Conservation (phyloP, 139 green algal species). For the Asterochloris sp. region DNA sequence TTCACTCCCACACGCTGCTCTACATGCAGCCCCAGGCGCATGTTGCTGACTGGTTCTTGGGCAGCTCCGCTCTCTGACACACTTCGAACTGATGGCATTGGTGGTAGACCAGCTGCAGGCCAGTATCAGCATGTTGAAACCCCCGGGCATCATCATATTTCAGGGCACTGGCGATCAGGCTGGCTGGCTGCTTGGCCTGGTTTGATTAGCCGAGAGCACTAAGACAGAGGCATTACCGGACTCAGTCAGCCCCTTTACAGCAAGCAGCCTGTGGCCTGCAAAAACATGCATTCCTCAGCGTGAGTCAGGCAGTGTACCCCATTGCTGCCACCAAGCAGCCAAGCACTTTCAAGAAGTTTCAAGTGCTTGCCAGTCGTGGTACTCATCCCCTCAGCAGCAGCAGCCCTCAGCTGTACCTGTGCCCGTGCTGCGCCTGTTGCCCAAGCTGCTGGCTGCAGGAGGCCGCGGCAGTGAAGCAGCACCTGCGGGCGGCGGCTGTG, state of each 20-base stretch:
- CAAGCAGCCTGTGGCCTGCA: not conserved
- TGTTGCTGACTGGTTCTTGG: not conserved
- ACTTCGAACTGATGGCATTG: no score
- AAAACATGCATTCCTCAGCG: not conserved
- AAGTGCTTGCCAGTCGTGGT: not conserved
- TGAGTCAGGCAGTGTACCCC: not conserved
- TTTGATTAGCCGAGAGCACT: not conserved
- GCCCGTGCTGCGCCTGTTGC: no score
- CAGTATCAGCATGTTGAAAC: no score
- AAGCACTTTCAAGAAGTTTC: not conserved
- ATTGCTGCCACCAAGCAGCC: not conserved
- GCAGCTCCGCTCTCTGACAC: not conserved
- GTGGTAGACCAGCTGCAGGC: no score
- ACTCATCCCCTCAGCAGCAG: no score
- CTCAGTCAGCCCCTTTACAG: not conserved
- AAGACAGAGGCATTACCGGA: not conserved
- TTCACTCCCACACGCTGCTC: conserved; percentile 50
- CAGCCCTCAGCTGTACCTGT: no score
- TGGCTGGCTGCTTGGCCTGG: not conserved
- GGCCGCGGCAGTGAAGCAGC: no score
- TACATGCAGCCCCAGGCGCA: conserved; percentile 54
- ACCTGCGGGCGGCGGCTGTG: no score
- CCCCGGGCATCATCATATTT: not conserved
- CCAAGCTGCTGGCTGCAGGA: no score
- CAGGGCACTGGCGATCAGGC: not conserved